phyloP scores from a whole-genome alignment of 805 yeast genomes.

The Torulaspora quercuum region DNA sequence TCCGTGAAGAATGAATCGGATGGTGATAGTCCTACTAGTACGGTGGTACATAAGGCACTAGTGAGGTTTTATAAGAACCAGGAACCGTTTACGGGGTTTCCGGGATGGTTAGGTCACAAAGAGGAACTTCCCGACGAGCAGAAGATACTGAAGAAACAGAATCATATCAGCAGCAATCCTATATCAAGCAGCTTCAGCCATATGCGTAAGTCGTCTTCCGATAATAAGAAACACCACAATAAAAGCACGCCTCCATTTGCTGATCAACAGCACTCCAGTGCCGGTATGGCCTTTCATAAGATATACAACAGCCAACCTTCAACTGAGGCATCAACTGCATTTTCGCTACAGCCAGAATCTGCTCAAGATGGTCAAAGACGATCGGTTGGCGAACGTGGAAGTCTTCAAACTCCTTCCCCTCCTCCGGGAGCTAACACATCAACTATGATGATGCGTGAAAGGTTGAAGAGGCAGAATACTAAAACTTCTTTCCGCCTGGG shows the following conservation, averaged over 20 bases:
- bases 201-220: conserved; percentile 16
- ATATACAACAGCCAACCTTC: conserved; percentile 20
- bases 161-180: conserved; percentile 10
- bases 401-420: conserved; percentile 1
- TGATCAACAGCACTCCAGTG: conserved; percentile 12
- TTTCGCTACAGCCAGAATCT: too few species aligned
- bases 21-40: conserved; percentile 42
- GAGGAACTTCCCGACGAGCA: conserved; percentile 36
- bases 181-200: conserved; percentile 12
- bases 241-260: conserved; percentile 6
- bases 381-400: too few species aligned
- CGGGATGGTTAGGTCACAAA: conserved; percentile 39
- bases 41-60: conserved; percentile 45
- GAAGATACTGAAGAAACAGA: conserved; percentile 30
- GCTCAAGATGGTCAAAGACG: too few species aligned
- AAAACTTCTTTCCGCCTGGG: conserved; percentile 11
- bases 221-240: conserved; percentile 7
- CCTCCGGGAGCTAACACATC: conserved; percentile 9
- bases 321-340: conserved; percentile 1
- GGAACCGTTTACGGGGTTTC: conserved; percentile 37
- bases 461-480: conserved; percentile 27
- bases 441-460: conserved; percentile 33
- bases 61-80: conserved; percentile 39
- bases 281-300: conserved; percentile 29
- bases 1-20: conserved; percentile 40